Evolutionary conservation across 169 alveolate species (phyloP).

Genomic region (Plasmodium falciparum): DNA sequence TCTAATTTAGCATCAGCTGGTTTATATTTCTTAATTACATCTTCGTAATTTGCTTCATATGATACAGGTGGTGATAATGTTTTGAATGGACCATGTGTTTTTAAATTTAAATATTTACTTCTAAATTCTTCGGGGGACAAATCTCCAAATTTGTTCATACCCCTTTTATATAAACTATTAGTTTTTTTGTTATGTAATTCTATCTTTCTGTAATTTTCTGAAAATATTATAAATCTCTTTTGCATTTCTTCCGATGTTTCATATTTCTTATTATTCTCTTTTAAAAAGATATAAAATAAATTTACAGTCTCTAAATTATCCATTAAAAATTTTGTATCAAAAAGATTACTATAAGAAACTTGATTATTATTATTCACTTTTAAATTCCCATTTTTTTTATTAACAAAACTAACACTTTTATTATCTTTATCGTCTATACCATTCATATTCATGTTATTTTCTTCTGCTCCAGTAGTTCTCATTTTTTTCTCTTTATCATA

Average conservation of each 20-base stretch:
- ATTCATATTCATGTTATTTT: neutral
- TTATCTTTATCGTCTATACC: neutral
- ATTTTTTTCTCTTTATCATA: slow-evolving; percentile 11
- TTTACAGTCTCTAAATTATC: slow-evolving; percentile 54
- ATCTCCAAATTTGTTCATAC: slow-evolving; percentile 79
- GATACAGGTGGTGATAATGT: too few species aligned
- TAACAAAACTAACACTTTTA: neutral
- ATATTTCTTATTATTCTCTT: slow-evolving; percentile 33
- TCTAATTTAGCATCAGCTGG: slow-evolving; percentile 5
- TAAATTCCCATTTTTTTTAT: slow-evolving; percentile 27
- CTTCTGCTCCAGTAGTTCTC: neutral
- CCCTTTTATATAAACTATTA: slow-evolving; percentile 50
- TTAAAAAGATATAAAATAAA: slow-evolving; percentile 51
- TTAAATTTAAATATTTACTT: slow-evolving; percentile 16
- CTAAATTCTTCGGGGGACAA: slow-evolving; percentile 76
- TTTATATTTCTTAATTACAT: slow-evolving; percentile 23
- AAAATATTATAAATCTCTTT: slow-evolving; percentile 46
- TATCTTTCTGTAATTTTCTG: slow-evolving; percentile 37
- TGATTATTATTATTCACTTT: neutral
- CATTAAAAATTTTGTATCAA: slow-evolving; percentile 42
- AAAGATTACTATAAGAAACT: neutral
- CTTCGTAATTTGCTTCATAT: slow-evolving; percentile 3
- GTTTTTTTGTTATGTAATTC: slow-evolving; percentile 52
- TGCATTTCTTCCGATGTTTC: slow-evolving; percentile 34
- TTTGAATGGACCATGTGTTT: neutral